Conservation (phyloP, 2,329 filamentous ascomycete species). For the Claviceps sp. region DNA sequence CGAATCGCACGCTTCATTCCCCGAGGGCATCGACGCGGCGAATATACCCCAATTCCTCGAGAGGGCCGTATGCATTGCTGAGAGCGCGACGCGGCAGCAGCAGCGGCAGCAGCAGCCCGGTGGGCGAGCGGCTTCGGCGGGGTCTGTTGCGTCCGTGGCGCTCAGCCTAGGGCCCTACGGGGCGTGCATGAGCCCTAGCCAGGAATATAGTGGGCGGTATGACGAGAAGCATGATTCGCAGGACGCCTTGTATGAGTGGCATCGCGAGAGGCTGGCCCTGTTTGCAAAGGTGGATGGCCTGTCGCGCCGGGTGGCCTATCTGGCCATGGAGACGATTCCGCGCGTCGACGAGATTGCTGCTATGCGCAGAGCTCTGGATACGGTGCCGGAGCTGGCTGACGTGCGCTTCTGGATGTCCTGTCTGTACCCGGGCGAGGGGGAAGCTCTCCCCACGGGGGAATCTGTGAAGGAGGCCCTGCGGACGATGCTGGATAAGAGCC, state of each 20-base stretch:
- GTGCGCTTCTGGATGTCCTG: conserved; percentile 47
- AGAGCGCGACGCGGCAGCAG: conserved; percentile 16
- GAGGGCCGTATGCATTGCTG: conserved; percentile 30
- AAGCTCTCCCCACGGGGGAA: conserved; percentile 43
- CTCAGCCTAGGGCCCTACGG: conserved; percentile 54
- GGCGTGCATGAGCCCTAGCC: conserved; percentile 49
- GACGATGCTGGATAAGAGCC: conserved; percentile 22
- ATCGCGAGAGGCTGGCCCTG: conserved; percentile 36
- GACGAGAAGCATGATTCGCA: conserved; percentile 31
- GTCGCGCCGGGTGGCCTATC: conserved; percentile 31
- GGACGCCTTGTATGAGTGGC: conserved; percentile 39
- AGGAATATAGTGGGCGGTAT: conserved; percentile 52
- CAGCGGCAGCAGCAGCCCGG: neutral
- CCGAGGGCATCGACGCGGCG: conserved; percentile 27
- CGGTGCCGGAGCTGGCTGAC: conserved; percentile 13
- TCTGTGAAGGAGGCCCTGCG: conserved; percentile 19
- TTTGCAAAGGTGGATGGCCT: conserved; percentile 30
- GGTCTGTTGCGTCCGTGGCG: conserved; percentile 25
- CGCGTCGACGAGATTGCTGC: conserved; percentile 48
- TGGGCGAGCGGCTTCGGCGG: no score
- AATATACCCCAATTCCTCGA: conserved; percentile 28
- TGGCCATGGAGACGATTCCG: conserved; percentile 55
- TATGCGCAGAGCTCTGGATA: conserved; percentile 31
- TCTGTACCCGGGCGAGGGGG: conserved; percentile 41
- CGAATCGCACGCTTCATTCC: conserved; percentile 21